phyloP scores from a whole-genome alignment of 495 filamentous ascomycete species.

The Neurospora discreta region DNA sequence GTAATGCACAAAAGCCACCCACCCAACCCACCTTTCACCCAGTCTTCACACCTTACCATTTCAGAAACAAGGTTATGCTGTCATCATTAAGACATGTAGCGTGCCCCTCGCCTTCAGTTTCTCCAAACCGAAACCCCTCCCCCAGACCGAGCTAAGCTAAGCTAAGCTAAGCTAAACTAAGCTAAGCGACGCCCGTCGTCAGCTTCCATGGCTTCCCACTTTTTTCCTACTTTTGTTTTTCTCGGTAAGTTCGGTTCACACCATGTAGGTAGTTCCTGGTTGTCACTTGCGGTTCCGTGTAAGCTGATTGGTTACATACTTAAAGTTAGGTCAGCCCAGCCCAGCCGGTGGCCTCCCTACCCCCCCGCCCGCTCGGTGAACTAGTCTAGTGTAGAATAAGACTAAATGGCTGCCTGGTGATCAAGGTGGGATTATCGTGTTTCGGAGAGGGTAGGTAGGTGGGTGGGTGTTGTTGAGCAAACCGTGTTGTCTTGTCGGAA shows the following conservation, averaged over 20 bases:
- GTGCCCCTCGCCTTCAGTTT: not conserved
- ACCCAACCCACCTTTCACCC: not conserved
- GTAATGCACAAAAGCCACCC: not conserved
- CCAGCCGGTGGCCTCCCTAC: too few relatives aligned
- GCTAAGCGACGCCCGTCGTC: not conserved
- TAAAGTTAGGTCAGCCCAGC: too few relatives aligned
- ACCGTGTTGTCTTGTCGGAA: too few relatives aligned
- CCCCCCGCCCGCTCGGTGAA: too few relatives aligned
- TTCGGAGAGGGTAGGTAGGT: too few relatives aligned
- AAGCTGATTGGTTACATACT: not conserved
- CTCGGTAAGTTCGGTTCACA: not conserved
- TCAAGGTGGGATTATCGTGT: too few relatives aligned
- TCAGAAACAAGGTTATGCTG: not conserved
- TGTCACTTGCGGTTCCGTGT: not conserved
- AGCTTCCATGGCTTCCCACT: not conserved
- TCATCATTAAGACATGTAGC: not conserved
- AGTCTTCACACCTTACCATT: not conserved
- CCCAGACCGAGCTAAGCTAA: not conserved
- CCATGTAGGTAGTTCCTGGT: too few relatives aligned
- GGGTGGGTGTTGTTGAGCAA: too few relatives aligned
- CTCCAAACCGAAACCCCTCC: not conserved
- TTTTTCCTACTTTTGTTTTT: not conserved
- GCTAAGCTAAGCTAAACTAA: too few relatives aligned
- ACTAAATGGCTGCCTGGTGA: too few relatives aligned
- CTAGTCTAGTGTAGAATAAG: too few relatives aligned